Evolutionary conservation across 306 rosid genomes (phyloP), one percentile per base, ranked within the genome.

Genomic region (Cucurbita argyrosperma): DNA sequence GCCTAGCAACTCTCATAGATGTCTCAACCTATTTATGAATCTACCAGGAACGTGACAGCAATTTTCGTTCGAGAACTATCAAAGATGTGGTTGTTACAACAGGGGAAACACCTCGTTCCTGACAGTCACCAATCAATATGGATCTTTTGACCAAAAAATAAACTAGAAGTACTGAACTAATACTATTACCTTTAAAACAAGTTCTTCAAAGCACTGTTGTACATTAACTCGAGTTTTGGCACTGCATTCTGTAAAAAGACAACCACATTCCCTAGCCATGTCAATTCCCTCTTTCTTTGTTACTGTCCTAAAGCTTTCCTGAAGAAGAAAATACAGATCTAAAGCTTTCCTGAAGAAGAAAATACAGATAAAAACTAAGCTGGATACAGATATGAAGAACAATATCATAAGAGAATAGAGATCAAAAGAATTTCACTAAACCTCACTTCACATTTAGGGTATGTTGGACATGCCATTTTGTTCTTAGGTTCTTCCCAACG

Each of bases 151-250:
- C 47, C 46, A 23, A 10, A 16, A 70, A 53, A 14, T 70, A 5
- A 43, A 65, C 53, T 6, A 42, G 42, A 8, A 30, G 16, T 68
- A 21, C 58, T 69, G 4, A 56, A 55, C 18, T 18, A 21, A 55
- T 18, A 40, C 4, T 72, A 57, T 16, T 85, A 95, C 97, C 97
- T 91, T 95, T 77, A 95, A 76, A 80, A 94, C 96, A 74, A 88
- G 99, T 80, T 94, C 99, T 77, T 94, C 99, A 77, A 94, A 94
- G 90, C 99, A 94, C 73, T 89, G 96, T 58, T 91, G 89, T 56
- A 94, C 99, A 12, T 94, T 91, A 19, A 83, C 95, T 73, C 95
- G 92, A 82, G 99, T 94, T 91, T 94, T 91, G 75, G 99, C 99
- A 82, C 96, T 94, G 86, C 97, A 94, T 83, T 94, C 99, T 21